A percentile compares a stretch with the other conserved stretches of the same genome.
Evolutionary conservation across 805 yeast species (phyloP).

Genomic region (Wickerhamomyces sydowiorum): DNA sequence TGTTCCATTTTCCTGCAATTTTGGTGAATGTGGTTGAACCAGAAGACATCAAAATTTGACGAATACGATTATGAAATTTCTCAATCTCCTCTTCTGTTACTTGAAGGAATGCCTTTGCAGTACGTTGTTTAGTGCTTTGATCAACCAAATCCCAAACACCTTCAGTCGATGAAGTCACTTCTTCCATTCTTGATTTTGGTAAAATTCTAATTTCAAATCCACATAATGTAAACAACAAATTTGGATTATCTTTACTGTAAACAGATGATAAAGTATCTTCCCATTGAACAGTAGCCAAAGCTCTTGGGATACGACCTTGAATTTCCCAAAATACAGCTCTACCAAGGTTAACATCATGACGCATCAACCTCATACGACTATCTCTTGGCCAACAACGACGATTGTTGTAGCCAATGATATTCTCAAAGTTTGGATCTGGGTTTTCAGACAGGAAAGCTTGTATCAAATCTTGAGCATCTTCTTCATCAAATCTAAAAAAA

Average conservation of each 20-base stretch:
- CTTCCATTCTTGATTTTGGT: slow-evolving; percentile 62
- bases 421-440: slow-evolving; percentile 91
- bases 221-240: slow-evolving; percentile 81
- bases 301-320: slow-evolving; percentile 68
- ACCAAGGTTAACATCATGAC: slow-evolving; percentile 89
- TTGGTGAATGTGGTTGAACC: slow-evolving; percentile 95
- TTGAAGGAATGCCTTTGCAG: slow-evolving; percentile 81
- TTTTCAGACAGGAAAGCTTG: slow-evolving; percentile 75
- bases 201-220: slow-evolving; percentile 91
- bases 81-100: slow-evolving; percentile 80
- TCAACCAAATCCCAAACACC: slow-evolving; percentile 89
- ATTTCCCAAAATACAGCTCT: slow-evolving; percentile 92
- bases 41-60: slow-evolving; percentile 90
- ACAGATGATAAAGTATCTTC: slow-evolving; percentile 78
- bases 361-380: slow-evolving; percentile 80
- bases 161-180: slow-evolving; percentile 54
- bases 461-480: slow-evolving; percentile 69
- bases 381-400: slow-evolving; percentile 95
- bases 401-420: slow-evolving; percentile 79
- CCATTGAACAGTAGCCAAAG: slow-evolving; percentile 74
- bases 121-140: slow-evolving; percentile 68
- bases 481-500: slow-evolving; percentile 66
- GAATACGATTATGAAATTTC: slow-evolving; percentile 72
- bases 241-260: slow-evolving; percentile 86
- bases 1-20: slow-evolving; percentile 94